A percentile compares a stretch with the other conserved stretches of the same genome.
These are phyloP conservation scores for Astragalus membranaceus DNA, from an alignment of 306 rosid species.

Conservation along the genomic window DNA sequence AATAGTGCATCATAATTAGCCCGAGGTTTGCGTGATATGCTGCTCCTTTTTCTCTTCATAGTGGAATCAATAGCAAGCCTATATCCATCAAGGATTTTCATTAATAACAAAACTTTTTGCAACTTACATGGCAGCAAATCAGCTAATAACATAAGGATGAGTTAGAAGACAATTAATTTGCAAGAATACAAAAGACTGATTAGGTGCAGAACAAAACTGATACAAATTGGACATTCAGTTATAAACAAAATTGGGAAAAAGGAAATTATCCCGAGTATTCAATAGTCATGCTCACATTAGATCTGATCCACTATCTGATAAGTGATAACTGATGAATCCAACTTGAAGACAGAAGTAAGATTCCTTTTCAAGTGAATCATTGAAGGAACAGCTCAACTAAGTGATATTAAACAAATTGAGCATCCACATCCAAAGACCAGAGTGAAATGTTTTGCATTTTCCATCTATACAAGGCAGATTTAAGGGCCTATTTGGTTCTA, in stretches of 20 bases:
- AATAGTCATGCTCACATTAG: background rate
- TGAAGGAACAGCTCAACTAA: background rate
- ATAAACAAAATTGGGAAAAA: too few species aligned
- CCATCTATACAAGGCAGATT: background rate
- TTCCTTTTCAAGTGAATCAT: background rate
- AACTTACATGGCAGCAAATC: background rate
- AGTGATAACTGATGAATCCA: background rate
- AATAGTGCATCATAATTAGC: slow-evolving; percentile 9
- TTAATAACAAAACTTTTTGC: background rate
- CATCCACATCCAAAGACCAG: background rate
- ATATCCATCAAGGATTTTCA: background rate
- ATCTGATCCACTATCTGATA: background rate
- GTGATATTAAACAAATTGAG: background rate
- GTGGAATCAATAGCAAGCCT: background rate
- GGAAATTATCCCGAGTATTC: background rate
- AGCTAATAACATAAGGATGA: background rate
- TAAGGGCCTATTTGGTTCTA: too few species aligned
- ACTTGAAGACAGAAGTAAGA: background rate
- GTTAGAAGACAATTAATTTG: background rate
- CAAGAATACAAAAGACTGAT: background rate
- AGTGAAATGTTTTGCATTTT: background rate
- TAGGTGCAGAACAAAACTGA: background rate
- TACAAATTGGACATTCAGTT: background rate
- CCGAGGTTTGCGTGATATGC: background rate
- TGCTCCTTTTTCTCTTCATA: slow-evolving; percentile 6